Percentiles rank a stretch among this genome's conserved stretches.
Evolutionary conservation across 75 land plant species (phyloP).

Genomic region (Gnetum montanum): DNA sequence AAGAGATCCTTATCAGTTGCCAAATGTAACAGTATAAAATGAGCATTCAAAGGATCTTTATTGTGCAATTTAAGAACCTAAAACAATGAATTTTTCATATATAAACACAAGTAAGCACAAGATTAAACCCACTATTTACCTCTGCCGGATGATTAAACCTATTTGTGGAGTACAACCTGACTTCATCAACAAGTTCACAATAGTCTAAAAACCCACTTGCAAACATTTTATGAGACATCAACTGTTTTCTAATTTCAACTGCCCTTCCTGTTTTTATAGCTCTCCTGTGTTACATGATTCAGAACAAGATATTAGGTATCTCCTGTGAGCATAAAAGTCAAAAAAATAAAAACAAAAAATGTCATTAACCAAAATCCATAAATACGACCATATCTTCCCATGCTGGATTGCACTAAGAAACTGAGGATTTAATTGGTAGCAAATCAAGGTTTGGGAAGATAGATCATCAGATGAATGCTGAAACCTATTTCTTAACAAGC

Average conservation of each 20-base stretch:
- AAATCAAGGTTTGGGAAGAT: background rate
- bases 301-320: too few relatives aligned
- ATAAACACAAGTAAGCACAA: background rate
- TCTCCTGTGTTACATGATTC: too few relatives aligned
- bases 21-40: background rate
- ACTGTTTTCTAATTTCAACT: slow-evolving; percentile 24
- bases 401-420: too few relatives aligned
- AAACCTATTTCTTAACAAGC: background rate
- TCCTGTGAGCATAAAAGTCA: too few relatives aligned
- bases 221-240: slow-evolving; percentile 35
- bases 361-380: too few relatives aligned
- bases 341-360: too few relatives aligned
- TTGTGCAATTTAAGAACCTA: background rate
- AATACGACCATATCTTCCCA: too few relatives aligned
- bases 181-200: slow-evolving; percentile 24
- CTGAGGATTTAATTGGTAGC: background rate
- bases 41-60: background rate
- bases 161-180: slow-evolving; percentile 20
- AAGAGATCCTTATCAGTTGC: background rate
- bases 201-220: slow-evolving; percentile 17
- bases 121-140: background rate
- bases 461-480: background rate
- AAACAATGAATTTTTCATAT: background rate
- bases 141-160: slow-evolving; percentile 19
- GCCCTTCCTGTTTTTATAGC: slow-evolving; percentile 23